phyloP scores from a whole-genome alignment of 768 basidiomycete species.

The Trametes cingulata region DNA sequence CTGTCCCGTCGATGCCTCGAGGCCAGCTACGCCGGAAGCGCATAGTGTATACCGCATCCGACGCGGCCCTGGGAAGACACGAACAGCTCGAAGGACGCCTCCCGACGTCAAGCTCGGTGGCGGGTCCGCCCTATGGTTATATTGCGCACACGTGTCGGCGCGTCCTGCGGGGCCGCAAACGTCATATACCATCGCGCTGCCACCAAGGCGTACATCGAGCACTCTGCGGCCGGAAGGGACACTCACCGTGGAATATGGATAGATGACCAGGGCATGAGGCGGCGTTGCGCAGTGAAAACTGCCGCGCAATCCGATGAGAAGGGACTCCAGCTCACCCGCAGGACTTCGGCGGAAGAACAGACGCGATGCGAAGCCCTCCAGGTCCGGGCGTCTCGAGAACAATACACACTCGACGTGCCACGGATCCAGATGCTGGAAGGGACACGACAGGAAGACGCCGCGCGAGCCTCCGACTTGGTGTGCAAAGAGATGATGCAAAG shows the following conservation, averaged over 20 bases:
- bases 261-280: slow-evolving; percentile 2
- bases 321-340: too few species aligned
- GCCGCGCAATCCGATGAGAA: too few species aligned
- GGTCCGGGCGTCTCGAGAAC: neutral
- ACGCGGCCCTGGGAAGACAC: neutral
- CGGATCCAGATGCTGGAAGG: neutral
- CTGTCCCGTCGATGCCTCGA: neutral
- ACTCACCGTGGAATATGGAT: slow-evolving; percentile 1
- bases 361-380: too few species aligned
- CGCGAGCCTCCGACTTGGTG: too few species aligned
- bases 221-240: neutral
- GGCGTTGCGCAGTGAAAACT: neutral
- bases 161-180: slow-evolving; percentile 6
- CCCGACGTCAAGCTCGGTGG: slow-evolving; percentile 14
- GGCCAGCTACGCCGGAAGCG: neutral
- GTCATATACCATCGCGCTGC: slow-evolving; percentile 1
- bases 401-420: neutral
- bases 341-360: too few species aligned
- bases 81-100: neutral
- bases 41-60: neutral
- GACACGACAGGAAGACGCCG: neutral
- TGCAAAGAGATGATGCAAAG: neutral
- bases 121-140: slow-evolving; percentile 11
- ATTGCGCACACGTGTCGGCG: slow-evolving; percentile 11
- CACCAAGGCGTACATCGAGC: neutral